Percentiles rank a stretch among this genome's conserved stretches.
These are phyloP conservation scores for Ceratocystis albifundus DNA, from an alignment of 2,329 filamentous ascomycete species.

Conservation along the genomic window DNA sequence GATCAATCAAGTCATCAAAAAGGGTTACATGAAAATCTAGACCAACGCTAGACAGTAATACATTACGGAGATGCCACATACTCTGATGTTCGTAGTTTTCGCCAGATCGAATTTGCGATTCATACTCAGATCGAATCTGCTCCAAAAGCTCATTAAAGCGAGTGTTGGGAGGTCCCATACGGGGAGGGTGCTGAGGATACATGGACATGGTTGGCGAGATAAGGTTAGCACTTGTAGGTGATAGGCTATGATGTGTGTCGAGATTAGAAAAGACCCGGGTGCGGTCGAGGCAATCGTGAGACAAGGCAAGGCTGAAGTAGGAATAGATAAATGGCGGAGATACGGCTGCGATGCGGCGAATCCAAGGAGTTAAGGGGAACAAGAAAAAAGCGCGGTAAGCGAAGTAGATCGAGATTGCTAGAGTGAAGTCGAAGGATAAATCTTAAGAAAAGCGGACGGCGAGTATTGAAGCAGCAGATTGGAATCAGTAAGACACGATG, in stretches of 20 bases:
- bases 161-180: constrained; percentile 24
- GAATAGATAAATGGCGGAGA: background rate
- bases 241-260: background rate
- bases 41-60: background rate
- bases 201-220: constrained; percentile 23
- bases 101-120: constrained; percentile 66
- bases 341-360: background rate
- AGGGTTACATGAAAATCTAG: background rate
- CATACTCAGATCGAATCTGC: constrained; percentile 81
- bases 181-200: constrained; percentile 24
- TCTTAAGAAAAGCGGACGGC: background rate
- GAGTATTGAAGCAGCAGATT: background rate
- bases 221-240: background rate
- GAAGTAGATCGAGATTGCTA: background rate
- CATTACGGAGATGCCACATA: constrained; percentile 42
- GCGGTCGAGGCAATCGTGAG: background rate
- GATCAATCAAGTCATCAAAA: constrained; percentile 9
- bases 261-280: background rate
- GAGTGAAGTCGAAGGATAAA: no score
- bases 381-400: constrained; percentile 10
- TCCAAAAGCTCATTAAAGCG: constrained; percentile 88
- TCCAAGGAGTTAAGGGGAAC: background rate
- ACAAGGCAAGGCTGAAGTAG: constrained; percentile 6
- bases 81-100: constrained; percentile 88
- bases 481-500: background rate